Conservation (phyloP, 352 stramenopile species). For the Globisporangium radiosum region DNA sequence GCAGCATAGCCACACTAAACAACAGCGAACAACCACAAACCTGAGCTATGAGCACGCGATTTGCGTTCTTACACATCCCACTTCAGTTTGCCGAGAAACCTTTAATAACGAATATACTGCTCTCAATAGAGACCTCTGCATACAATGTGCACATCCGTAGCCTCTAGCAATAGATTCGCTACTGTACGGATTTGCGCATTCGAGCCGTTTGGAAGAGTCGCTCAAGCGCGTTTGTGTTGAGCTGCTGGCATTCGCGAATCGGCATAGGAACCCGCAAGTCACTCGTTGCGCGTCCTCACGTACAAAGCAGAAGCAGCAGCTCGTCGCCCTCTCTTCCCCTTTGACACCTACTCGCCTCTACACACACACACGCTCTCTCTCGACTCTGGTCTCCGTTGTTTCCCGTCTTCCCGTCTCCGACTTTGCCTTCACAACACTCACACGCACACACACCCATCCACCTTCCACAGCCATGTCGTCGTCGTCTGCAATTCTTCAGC, state of each 20-base stretch:
- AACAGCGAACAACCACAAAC: not conserved
- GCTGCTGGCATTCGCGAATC: slow-evolving; percentile 12
- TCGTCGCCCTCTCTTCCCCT: too few relatives aligned
- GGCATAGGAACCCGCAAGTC: slow-evolving; percentile 7
- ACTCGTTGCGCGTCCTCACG: too few relatives aligned
- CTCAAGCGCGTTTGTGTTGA: too few relatives aligned
- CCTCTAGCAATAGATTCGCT: too few relatives aligned
- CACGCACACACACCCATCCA: not conserved
- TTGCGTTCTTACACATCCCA: not conserved
- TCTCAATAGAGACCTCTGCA: not conserved
- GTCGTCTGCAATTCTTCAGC: slow-evolving; percentile 57
- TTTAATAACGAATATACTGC: not conserved
- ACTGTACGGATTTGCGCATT: too few relatives aligned
- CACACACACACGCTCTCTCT: too few relatives aligned
- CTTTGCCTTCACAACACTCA: not conserved
- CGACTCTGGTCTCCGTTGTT: too few relatives aligned
- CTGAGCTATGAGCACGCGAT: not conserved
- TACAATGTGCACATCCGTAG: slow-evolving; percentile 8
- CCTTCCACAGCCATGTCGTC: slow-evolving; percentile 28
- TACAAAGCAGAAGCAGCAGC: too few relatives aligned
- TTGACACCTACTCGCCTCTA: too few relatives aligned
- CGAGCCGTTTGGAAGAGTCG: too few relatives aligned
- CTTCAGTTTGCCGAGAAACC: not conserved
- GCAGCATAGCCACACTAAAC: too few relatives aligned
- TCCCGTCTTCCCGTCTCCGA: too few relatives aligned